Evolutionary conservation across 371 early-diverging fungal species (phyloP).

Genomic region (Encephalitozoon intestinalis): DNA sequence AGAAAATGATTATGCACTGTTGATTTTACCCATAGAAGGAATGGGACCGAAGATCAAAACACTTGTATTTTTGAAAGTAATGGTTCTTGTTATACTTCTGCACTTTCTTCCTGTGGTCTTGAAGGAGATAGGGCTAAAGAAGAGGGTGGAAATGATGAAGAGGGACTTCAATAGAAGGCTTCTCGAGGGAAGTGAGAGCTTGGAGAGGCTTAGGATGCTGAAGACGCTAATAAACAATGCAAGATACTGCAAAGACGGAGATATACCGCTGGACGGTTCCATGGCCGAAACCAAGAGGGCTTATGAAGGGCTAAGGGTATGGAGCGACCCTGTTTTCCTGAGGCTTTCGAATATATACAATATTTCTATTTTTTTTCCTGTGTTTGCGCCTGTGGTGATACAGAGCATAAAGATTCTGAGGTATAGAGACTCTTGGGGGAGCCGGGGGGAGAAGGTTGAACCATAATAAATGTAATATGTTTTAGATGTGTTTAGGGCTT

Average conservation of each 20-base stretch:
- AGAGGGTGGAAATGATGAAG: background rate
- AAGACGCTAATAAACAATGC: conserved; percentile 1
- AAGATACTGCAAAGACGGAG: background rate
- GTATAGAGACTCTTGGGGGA: background rate
- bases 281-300: background rate
- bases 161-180: background rate
- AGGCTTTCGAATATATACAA: background rate
- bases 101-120: background rate
- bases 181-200: background rate
- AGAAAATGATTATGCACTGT: background rate
- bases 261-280: background rate
- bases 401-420: background rate
- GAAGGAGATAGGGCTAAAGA: background rate
- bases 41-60: background rate
- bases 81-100: background rate
- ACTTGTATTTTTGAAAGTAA: background rate
- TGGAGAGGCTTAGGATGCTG: conserved; percentile 1
- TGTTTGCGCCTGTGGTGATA: conserved; percentile 2
- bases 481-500: background rate
- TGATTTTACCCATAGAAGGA: background rate
- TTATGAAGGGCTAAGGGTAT: background rate
- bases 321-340: background rate
- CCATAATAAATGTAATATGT: background rate
- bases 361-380: conserved; percentile 6
- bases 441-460: background rate